These are phyloP conservation scores for Neurospora africana DNA, from an alignment of 495 filamentous ascomycete species.

Conservation along the genomic window DNA sequence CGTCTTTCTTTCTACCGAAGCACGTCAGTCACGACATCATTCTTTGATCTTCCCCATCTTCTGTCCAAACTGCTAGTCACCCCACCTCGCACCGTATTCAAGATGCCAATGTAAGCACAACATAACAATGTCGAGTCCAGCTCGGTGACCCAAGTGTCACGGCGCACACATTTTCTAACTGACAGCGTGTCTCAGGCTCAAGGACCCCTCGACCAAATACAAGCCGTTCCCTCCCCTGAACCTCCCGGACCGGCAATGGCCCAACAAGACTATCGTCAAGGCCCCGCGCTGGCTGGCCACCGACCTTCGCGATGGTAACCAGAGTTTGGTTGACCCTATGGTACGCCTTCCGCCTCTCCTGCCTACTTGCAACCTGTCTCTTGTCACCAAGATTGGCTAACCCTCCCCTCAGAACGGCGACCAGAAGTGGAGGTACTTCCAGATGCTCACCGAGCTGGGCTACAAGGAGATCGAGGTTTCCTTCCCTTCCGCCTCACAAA, in stretches of 20 bases:
- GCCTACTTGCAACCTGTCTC: not conserved
- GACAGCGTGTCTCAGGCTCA: constrained; percentile 53
- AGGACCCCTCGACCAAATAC: constrained; percentile 91
- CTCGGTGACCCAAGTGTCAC: constrained; percentile 7
- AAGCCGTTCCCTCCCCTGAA: constrained; percentile 61
- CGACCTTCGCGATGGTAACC: constrained; percentile 81
- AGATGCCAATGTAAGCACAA: constrained; percentile 29
- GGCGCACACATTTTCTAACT: constrained; percentile 10
- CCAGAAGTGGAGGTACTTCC: constrained; percentile 91
- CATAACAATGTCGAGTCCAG: not conserved
- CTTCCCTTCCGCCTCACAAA: constrained; percentile 88
- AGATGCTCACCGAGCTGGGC: constrained; percentile 84
- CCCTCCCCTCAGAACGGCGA: constrained; percentile 58
- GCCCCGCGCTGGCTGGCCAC: constrained; percentile 79
- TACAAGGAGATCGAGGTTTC: constrained; percentile 99
- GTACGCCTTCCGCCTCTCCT: constrained; percentile 33
- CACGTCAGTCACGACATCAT: not conserved
- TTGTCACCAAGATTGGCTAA: constrained; percentile 14
- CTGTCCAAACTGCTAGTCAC: not conserved
- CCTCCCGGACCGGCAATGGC: constrained; percentile 87
- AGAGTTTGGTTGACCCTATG: constrained; percentile 82
- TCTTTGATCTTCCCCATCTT: not conserved
- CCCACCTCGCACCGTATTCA: constrained; percentile 5
- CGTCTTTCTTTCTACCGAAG: constrained; percentile 2
- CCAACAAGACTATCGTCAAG: constrained; percentile 64